Conservation (phyloP, 495 filamentous ascomycete genomes). For the Hyaloscypha bicolor region DNA sequence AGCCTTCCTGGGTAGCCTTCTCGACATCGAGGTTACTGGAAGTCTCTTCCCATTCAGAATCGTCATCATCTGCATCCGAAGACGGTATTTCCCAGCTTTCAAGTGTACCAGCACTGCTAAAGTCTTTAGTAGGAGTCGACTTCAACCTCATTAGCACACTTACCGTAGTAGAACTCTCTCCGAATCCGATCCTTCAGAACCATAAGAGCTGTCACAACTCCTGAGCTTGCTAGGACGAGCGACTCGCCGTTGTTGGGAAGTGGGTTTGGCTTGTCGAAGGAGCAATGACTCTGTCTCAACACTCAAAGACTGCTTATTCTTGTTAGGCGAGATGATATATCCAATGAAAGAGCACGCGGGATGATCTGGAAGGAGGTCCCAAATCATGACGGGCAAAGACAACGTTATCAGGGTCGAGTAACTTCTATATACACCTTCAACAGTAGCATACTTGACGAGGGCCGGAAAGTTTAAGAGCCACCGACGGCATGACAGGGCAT, state of each 20-base stretch:
- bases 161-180: background rate
- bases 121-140: background rate
- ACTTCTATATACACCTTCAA: conserved; percentile 56
- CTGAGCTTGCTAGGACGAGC: background rate
- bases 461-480: conserved; percentile 52
- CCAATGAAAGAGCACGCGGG: background rate
- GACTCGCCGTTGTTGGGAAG: background rate
- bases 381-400: conserved; percentile 36
- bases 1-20: background rate
- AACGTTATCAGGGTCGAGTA: conserved; percentile 52
- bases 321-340: background rate
- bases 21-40: no score
- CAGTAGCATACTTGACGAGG: conserved; percentile 51
- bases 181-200: background rate
- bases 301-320: background rate
- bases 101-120: background rate
- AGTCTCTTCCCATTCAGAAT: background rate
- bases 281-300: background rate
- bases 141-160: background rate
- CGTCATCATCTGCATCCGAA: background rate
- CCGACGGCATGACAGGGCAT: conserved; percentile 50
- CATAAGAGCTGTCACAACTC: background rate
- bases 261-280: background rate
- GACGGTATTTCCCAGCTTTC: background rate
- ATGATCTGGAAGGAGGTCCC: conserved; percentile 2